Base-by-base conservation (phyloP, 73 alveolate genomes). In the Uronychia binucleata region DNA sequence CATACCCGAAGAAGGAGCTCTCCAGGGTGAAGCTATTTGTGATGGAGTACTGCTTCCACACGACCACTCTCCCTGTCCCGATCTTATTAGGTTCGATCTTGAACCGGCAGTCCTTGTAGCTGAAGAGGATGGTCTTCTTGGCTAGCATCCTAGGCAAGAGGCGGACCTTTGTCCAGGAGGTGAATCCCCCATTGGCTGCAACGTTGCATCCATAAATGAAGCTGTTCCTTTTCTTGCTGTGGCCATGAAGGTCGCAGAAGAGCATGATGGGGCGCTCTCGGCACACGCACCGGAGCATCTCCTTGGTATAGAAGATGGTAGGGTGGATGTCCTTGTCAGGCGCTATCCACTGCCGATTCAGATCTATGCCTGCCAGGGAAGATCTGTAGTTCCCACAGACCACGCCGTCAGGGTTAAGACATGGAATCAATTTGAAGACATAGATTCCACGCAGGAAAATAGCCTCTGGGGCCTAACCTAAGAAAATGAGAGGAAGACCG, bases 281-380 rank as follows among this genome's bases (percentile, higher is more conserved):
- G 5, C 92, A 77, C 74, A 91, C 58, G 78, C 88, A 74, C 60
- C 82, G 74, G 13, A 94, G 87, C 96, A 94, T 87, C 82, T 94
- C 95, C 80, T 94, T 94, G 28, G 94, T 85, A 75, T 92, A 78
- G 86, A 78, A 91, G 13, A 94, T 84, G 80, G 83, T 90, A 34
- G 98, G 96, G 88, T 94, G 98, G 5, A 91, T 82, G 74, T 88
- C 93, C 89, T 90, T 91, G 90, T 91, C 86, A 0, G 98, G 98
- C 5, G 83, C 77, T 59, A 79, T 78, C 96, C 98, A 94, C 81
- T 94, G 79, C 86, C 98, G 87, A 78, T 94, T 94, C 58, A 94
- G 75, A 81, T 94, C 98, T 46, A 94, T 91, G 58, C 98, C 98
- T 0, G 96, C 98, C 59, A 94, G 85, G 74, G 95, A 87, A 57